Base-by-base conservation (phyloP, 2,329 filamentous ascomycete genomes). In the Elsinoe perseae region DNA sequence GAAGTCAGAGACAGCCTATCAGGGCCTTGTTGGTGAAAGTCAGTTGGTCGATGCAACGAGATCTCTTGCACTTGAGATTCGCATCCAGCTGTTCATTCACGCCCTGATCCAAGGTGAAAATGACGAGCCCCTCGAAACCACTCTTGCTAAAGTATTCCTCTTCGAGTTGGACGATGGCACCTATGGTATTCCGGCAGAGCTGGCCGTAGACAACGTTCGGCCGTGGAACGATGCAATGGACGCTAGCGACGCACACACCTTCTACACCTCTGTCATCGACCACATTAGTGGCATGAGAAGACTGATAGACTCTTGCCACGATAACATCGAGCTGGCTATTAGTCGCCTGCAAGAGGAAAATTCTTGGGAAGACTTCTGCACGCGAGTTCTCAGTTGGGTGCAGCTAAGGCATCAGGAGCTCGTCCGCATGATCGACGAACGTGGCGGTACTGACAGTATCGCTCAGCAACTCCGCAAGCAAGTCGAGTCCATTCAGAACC, bases 1-100 rank as follows among this genome's bases (percentile, higher is more conserved):
- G 7, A 40, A 20, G 6, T 12, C 16, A 10, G 34, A 53, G 10
- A n/a, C 20, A 23, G 28, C 6, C 6, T 54, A 16, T 20, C n/a
- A 16, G 10, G 54, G 50, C 2, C 2, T 58, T 61, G n/a, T 56
- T 32, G 76, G 73, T 4, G 65, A 70, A 4, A 79, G 75, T 60
- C 60, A 57, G 1, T 60, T 80, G 5, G 58, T 69, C 10, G 50
- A 72, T 53, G 61, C 72, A 42, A 79, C 76, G 0, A 76, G 80
- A 56, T 63, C 73, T 2, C 60, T 82, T 20, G 77, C 72, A 1
- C 64, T 83, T 5, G 76, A 79, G 5, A 70, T 83, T 20, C 74
- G 80, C 2, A 82, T 79, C 1, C 80, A 83, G 59, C 7, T 57
- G 5, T 43, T 40, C 32, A 58, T 54, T 23, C 50, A 42, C 27